These are phyloP conservation scores for Fusarium protoensiforme DNA, from an alignment of 2,329 filamentous ascomycete species.

Conservation along the genomic window DNA sequence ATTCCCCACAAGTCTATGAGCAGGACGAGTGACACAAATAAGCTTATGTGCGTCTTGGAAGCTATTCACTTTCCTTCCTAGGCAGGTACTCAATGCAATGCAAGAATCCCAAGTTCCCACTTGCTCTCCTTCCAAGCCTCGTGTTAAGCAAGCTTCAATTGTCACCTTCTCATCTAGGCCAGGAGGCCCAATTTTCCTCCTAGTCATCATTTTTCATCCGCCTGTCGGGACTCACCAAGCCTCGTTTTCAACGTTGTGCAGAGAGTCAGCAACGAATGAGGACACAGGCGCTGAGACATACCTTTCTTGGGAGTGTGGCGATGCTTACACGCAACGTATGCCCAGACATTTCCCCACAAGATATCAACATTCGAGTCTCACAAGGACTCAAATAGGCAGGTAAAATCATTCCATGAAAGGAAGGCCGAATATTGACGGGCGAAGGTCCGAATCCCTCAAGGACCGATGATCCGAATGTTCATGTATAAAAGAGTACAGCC, in stretches of 20 bases:
- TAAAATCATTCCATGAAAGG: neutral
- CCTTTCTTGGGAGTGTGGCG: neutral
- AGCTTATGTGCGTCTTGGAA: neutral
- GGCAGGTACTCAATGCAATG: neutral
- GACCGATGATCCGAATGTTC: neutral
- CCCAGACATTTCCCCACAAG: neutral
- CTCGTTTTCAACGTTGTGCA: neutral
- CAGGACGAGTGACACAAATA: neutral
- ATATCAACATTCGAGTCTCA: neutral
- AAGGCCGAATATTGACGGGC: neutral
- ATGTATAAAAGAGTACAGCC: neutral
- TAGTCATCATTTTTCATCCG: neutral
- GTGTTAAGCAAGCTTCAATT: neutral
- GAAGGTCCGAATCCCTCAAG: neutral
- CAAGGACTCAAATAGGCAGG: neutral
- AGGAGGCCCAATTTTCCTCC: neutral
- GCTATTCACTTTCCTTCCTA: neutral
- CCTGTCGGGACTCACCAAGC: neutral
- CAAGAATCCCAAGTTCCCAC: neutral
- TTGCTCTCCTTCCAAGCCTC: neutral
- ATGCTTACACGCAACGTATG: neutral
- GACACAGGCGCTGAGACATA: neutral
- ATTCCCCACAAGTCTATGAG: neutral
- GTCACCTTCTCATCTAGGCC: neutral
- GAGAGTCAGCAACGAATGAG: neutral